Evolutionary conservation across 768 basidiomycete species (phyloP).

Genomic region (Kwoniella sp.): DNA sequence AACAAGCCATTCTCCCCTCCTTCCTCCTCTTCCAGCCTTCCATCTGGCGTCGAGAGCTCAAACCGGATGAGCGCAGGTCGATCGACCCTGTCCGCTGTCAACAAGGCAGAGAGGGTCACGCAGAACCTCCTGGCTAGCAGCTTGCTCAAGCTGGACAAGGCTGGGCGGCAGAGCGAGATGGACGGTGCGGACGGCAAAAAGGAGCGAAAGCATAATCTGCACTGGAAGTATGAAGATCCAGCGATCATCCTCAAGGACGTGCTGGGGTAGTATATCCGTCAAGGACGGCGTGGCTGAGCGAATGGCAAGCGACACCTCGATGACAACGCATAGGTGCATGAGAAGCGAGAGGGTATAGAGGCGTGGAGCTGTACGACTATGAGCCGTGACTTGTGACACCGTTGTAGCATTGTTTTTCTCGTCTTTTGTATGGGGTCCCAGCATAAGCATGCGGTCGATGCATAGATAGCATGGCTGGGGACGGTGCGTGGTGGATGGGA

Average conservation of each 20-base stretch:
- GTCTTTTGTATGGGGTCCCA: no score
- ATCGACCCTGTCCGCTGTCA: not conserved
- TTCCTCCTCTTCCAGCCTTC: not conserved
- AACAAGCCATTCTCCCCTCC: not conserved
- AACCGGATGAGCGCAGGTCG: no score
- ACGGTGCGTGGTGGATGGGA: no score
- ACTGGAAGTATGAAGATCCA: conserved; percentile 48
- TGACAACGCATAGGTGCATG: no score
- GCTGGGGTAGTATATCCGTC: conserved; percentile 33
- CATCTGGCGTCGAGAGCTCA: no score
- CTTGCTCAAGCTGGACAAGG: conserved; percentile 34
- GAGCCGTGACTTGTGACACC: no score
- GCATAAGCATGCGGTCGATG: no score
- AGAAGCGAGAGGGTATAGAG: no score
- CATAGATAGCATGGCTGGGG: no score
- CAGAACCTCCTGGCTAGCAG: conserved; percentile 12
- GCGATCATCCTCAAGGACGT: conserved; percentile 42
- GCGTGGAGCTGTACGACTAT: no score
- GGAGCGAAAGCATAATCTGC: conserved; percentile 39
- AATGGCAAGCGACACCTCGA: no score
- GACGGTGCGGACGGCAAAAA: conserved; percentile 29
- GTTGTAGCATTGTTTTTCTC: no score
- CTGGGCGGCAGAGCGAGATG: conserved; percentile 26
- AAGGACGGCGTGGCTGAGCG: not conserved
- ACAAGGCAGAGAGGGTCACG: conserved; percentile 1